Evolutionary conservation across 768 basidiomycete genomes (phyloP), one percentile per base, ranked within the genome.

Genomic region (Gymnopilus dilepis): DNA sequence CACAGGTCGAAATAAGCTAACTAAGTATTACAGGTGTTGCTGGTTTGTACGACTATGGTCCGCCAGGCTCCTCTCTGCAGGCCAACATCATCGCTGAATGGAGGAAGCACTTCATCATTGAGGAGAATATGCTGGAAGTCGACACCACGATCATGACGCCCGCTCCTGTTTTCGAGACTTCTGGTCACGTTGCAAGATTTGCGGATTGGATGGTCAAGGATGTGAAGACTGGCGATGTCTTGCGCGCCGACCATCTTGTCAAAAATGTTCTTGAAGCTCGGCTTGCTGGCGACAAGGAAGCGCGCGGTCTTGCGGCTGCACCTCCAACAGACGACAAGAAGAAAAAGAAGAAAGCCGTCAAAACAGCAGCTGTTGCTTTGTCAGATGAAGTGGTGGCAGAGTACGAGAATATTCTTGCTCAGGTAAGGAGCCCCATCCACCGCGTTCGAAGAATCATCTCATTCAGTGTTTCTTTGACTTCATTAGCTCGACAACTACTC

Each of bases 201-300:
- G 94, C 97, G 5, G 97, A 99, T 73, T 99, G 97, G 97, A 99
- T 99, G 97, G 93, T 95, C 72, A 98, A 97, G 80, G 97, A 99
- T 68, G 80, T 81, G 22, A 88, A 93, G 80, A 96, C 92, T 21
- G 95, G 96, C 48, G 96, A 99, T 70, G 97, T 99, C 47, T 87
- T 98, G 68, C 90, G 97, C 47, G 97, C 97, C 22, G 97, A 99
- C 74, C 97, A 98, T 76, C 86, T 99, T 17, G 95, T 99, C 63
- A 95, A 95, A 74, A 90, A 80, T 67, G 97, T 98, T 43, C 82
- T 99, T 42, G 92, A 97, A 77, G 93, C 94, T 4, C 82, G 96
- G 21, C 78, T 99, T 53, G 94, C 89, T 57, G 93, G 94, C 48
- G 91, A 99, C 82, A 87, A 87, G 72, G 94, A 96, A 78, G 95